Conservation (phyloP, 352 stramenopile species). For the Phytophthora melonis region DNA sequence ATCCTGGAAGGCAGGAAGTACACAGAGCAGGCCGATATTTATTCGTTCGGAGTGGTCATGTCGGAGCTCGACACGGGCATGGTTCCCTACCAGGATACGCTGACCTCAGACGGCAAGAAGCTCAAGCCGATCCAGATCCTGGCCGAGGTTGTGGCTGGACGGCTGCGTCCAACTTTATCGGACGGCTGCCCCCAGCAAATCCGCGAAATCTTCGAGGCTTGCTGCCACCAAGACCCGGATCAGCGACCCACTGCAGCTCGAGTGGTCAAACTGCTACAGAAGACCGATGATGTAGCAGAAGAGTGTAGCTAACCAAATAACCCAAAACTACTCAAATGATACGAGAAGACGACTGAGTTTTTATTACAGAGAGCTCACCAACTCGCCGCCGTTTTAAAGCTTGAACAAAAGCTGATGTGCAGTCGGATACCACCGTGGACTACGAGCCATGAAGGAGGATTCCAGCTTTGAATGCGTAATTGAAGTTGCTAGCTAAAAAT, state of each 20-base stretch:
- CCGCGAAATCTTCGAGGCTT: constrained; percentile 35
- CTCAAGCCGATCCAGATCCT: constrained; percentile 40
- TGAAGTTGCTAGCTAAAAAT: too few species aligned
- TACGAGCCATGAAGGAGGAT: too few species aligned
- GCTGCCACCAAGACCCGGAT: constrained; percentile 47
- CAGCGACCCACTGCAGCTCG: constrained; percentile 35
- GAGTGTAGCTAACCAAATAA: background rate
- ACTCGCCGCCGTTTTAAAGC: too few species aligned
- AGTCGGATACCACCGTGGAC: too few species aligned
- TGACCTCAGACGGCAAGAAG: background rate
- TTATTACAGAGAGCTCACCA: too few species aligned
- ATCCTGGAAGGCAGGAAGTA: background rate
- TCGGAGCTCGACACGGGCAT: background rate
- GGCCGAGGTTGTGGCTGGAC: constrained; percentile 43
- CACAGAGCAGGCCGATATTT: background rate
- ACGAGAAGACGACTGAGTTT: too few species aligned
- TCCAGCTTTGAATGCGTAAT: too few species aligned
- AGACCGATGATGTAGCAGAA: background rate
- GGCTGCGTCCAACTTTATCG: constrained; percentile 48
- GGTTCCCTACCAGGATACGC: background rate
- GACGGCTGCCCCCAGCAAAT: constrained; percentile 42
- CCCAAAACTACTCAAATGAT: background rate
- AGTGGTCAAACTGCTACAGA: constrained; percentile 1
- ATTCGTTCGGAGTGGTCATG: background rate
- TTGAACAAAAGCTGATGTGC: too few species aligned